Evolutionary conservation across 768 basidiomycete species (phyloP).

Genomic region (Baorangia bicolor): DNA sequence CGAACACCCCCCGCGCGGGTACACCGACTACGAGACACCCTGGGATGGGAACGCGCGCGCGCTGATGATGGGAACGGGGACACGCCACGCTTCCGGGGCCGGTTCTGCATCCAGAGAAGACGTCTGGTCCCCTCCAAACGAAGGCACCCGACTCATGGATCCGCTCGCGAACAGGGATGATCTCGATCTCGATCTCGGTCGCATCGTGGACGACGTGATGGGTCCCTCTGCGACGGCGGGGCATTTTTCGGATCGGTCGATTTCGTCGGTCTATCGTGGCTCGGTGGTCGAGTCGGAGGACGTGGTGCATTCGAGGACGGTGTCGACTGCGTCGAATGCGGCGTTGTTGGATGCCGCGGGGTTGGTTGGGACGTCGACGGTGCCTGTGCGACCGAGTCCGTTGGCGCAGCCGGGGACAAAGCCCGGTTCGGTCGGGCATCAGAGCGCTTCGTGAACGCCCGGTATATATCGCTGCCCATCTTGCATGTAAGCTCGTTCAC

Average conservation of each 20-base stretch:
- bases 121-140: conserved; percentile 42
- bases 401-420: conserved; percentile 10
- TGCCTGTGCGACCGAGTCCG: conserved; percentile 21
- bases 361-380: background rate
- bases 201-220: conserved; percentile 51
- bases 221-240: conserved; percentile 29
- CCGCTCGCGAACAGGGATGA: conserved; percentile 4
- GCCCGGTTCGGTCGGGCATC: background rate
- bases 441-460: background rate
- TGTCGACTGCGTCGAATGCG: conserved; percentile 21
- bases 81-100: conserved; percentile 29
- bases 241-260: conserved; percentile 25
- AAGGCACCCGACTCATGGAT: conserved; percentile 25
- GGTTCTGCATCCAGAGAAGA: conserved; percentile 51
- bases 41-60: conserved; percentile 3
- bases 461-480: background rate
- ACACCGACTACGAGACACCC: conserved; percentile 18
- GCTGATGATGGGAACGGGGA: background rate
- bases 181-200: conserved; percentile 38
- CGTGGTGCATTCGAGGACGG: conserved; percentile 16
- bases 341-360: conserved; percentile 27
- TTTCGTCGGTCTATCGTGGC: conserved; percentile 23
- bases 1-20: conserved; percentile 1
- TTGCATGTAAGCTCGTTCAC: background rate
- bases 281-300: conserved; percentile 8